These are phyloP conservation scores for Lyophyllum shimeji DNA, from an alignment of 768 basidiomycete genomes.

Conservation along the genomic window DNA sequence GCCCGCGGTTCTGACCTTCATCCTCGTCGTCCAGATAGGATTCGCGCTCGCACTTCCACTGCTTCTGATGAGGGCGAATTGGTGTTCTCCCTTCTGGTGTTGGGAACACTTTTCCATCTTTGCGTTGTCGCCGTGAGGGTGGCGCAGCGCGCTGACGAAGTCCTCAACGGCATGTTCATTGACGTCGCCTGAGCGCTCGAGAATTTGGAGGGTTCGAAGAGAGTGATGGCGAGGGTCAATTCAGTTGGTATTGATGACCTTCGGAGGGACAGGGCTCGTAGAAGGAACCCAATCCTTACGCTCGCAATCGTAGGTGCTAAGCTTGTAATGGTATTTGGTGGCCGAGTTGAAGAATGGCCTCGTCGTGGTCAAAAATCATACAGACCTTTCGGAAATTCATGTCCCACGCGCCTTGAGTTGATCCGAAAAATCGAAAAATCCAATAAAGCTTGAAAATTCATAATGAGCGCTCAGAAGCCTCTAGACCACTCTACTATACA, in stretches of 20 bases:
- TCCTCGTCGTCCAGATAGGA: too few relatives aligned
- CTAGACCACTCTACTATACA: too few relatives aligned
- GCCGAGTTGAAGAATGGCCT: neutral
- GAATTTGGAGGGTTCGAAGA: neutral
- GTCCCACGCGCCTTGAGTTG: too few relatives aligned
- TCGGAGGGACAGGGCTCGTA: neutral
- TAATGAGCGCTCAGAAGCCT: too few relatives aligned
- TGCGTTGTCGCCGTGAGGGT: neutral
- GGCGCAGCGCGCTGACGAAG: neutral
- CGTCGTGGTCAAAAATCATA: too few relatives aligned
- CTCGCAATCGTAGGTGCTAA: neutral
- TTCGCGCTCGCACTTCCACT: too few relatives aligned
- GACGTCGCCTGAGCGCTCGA: neutral
- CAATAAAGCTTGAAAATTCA: too few relatives aligned
- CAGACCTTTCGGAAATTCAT: too few relatives aligned
- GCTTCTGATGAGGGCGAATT: too few relatives aligned
- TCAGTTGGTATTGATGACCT: neutral
- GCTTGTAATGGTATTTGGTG: neutral
- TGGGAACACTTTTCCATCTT: neutral
- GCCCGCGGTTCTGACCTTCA: too few relatives aligned
- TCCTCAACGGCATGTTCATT: neutral
- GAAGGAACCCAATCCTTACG: neutral
- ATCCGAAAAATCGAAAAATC: neutral
- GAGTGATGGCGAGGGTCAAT: neutral
- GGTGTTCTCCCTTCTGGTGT: too few relatives aligned